Evolutionary conservation across 176 grass and related monocot genomes (phyloP), one percentile per base, ranked within the genome.

Genomic region (Musa itinerans): DNA sequence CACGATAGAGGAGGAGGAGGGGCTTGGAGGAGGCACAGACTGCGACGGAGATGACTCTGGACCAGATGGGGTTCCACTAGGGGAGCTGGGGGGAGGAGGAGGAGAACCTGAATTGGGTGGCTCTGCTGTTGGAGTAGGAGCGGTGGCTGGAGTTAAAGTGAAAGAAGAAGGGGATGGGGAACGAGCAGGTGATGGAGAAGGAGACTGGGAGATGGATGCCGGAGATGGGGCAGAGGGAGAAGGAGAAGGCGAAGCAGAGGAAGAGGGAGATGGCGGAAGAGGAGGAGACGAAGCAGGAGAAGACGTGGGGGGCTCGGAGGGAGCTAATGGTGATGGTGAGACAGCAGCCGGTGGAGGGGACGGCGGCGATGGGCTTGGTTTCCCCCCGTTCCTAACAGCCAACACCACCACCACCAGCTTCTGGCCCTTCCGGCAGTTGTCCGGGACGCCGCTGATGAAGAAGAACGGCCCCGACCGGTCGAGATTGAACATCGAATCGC

Each of bases 391-490:
- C 27, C 55, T 21, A 1, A 61, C 53, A 0, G 63, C 65, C 63
- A 78, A 24, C 26, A 92, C 83, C 1, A 51, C 52, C 65, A 88
- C 69, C 9, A 48, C 14, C 2, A 92, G 48, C 80, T 92, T 92
- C 71, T 88, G 61, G 0, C 86, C 86, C 20, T 71, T 74, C 73
- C 76, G 54, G 74, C 89, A 92, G 15, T 59, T 74, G 11, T 51
- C 52, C 0, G 67, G 50, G 0, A 83, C 72, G 25, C 83, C 78
- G 57, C 58, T 76, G 75, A 92, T 83, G 81, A 92, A 92, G 66
- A 81, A 92, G 83, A 83, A 83, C 43, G 26, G 20, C 1, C 86
- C 83, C 0, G 77, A 52, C 25, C 43, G 53, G 10, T 16, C 78
- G 4, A 92, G 9, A 7, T 43, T 52, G 26, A 79, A 88, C 2